phyloP scores from a whole-genome alignment of 441 rosid genomes.

The Brassica hybrid region DNA sequence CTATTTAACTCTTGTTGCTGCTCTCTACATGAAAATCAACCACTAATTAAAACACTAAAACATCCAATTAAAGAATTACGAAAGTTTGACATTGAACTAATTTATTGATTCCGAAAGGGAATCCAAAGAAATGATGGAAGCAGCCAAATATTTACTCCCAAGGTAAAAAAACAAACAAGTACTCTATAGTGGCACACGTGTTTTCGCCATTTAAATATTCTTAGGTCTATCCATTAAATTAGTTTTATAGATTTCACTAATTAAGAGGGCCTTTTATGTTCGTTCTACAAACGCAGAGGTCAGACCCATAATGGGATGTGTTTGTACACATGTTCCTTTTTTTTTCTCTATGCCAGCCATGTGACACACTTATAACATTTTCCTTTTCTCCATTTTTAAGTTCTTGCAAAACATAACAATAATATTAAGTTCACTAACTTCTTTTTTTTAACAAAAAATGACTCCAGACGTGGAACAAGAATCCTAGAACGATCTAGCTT shows the following conservation, averaged over 20 bases:
- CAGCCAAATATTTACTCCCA: slow-evolving; percentile 31
- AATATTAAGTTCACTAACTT: background rate
- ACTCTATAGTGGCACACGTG: slow-evolving; percentile 33
- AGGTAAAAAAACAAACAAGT: slow-evolving; percentile 16
- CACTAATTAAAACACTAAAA: slow-evolving; percentile 2
- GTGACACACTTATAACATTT: slow-evolving; percentile 31
- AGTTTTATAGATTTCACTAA: background rate
- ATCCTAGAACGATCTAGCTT: background rate
- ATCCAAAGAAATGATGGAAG: slow-evolving; percentile 39
- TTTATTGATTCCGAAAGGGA: slow-evolving; percentile 18
- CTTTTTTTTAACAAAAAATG: background rate
- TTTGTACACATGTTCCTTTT: slow-evolving; percentile 27
- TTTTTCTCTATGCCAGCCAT: slow-evolving; percentile 26
- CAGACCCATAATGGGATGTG: slow-evolving; percentile 38
- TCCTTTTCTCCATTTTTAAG: background rate
- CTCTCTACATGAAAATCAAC: background rate
- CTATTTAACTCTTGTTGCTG: too few species aligned
- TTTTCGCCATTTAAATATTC: background rate
- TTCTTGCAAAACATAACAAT: background rate
- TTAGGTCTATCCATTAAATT: slow-evolving; percentile 13
- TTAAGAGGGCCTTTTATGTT: slow-evolving; percentile 26
- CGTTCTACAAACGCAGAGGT: slow-evolving; percentile 33
- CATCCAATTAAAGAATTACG: background rate
- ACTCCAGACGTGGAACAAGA: background rate
- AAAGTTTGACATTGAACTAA: slow-evolving; percentile 24